Base-by-base conservation (phyloP, 2,329 filamentous ascomycete genomes). In the Neodidymelliopsis sp. region DNA sequence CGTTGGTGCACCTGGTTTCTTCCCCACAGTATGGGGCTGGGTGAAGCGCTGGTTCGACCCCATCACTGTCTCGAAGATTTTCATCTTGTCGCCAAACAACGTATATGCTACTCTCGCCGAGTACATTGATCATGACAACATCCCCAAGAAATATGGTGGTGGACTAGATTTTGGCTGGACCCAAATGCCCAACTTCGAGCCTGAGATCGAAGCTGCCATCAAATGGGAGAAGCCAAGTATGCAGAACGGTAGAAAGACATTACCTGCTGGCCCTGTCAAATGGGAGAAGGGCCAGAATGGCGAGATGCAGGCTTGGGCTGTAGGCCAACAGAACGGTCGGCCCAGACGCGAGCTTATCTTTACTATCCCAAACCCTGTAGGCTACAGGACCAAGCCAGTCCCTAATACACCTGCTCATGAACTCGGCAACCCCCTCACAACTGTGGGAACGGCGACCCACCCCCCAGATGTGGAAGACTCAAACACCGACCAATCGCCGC, bases 11-110 rank as follows among this genome's bases (percentile, higher is more conserved):
- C 93, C 93, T 6, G 77, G 83, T 34, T 96, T 96, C 81, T 96
- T 96, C 78, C 88, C 89, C 38, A 96, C 91, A 2, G 90, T 96
- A 52, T 93, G 92, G 92, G 86, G 89, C 59, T 96, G 91, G 91
- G 83, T 96, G 75, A 96, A 96, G 80, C 87, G 89, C 66, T 96
- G 92, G 91, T 96, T 96, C 37, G 76, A 80, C 75, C 92, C 92
- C 6, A 91, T 91, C 54, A 97, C 93, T 24, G 72, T 74, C 3
- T 94, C 90, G 65, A 97, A 97, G 78, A 97, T 97, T 71, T 96
- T 96, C 73, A 94, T 97, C 62, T 84, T 97, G 44, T 81, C 81
- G 36, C 78, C 84, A 7, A 69, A 83, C 45, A 90, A 96, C 73
- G 87, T 95, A 42, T 83, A 86, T 60, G 78, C 87, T 12, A 93